Evolutionary conservation across 2,329 filamentous ascomycete species (phyloP).

Genomic region (Ophiocordyceps robertsii): DNA sequence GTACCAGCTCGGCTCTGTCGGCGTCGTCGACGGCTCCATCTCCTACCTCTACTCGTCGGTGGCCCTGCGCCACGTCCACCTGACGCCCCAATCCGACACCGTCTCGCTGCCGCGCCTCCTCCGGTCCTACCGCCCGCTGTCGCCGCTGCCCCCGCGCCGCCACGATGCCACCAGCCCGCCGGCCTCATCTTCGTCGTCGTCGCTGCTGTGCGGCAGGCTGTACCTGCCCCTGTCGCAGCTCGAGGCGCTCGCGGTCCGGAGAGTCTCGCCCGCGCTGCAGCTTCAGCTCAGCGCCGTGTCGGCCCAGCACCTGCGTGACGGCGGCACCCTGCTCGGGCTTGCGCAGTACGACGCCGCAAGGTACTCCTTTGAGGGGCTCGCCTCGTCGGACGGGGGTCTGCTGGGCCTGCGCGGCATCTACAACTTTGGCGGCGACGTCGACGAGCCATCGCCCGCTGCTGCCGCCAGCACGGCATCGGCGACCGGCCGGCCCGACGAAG

Average conservation of each 20-base stretch:
- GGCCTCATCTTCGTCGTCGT: constrained; percentile 26
- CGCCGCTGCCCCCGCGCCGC: constrained; percentile 36
- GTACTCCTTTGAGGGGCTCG: constrained; percentile 80
- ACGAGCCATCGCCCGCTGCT: constrained; percentile 11
- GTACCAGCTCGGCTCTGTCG: constrained; percentile 80
- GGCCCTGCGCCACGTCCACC: constrained; percentile 46
- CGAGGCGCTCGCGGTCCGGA: constrained; percentile 71
- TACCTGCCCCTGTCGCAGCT: constrained; percentile 77
- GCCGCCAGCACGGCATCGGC: constrained; percentile 10
- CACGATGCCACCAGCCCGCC: constrained; percentile 7
- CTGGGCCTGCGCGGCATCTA: constrained; percentile 82
- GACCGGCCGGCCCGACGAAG: constrained; percentile 18
- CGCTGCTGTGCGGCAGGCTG: constrained; percentile 62
- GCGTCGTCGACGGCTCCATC: constrained; percentile 89
- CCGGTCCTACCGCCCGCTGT: constrained; percentile 68
- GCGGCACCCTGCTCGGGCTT: constrained; percentile 60
- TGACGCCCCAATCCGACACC: constrained; percentile 55
- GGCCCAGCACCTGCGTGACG: constrained; percentile 55
- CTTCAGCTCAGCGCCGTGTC: constrained; percentile 71
- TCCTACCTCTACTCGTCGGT: constrained; percentile 92
- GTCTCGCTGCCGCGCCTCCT: constrained; percentile 69
- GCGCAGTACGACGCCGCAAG: constrained; percentile 75
- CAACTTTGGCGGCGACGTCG: constrained; percentile 74
- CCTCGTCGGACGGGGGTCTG: constrained; percentile 82
- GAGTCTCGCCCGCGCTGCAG: constrained; percentile 65